Percentiles rank a stretch among this genome's conserved stretches.
These are phyloP conservation scores for Volutella citrinella DNA, from an alignment of 2,329 filamentous ascomycete species.

Conservation along the genomic window DNA sequence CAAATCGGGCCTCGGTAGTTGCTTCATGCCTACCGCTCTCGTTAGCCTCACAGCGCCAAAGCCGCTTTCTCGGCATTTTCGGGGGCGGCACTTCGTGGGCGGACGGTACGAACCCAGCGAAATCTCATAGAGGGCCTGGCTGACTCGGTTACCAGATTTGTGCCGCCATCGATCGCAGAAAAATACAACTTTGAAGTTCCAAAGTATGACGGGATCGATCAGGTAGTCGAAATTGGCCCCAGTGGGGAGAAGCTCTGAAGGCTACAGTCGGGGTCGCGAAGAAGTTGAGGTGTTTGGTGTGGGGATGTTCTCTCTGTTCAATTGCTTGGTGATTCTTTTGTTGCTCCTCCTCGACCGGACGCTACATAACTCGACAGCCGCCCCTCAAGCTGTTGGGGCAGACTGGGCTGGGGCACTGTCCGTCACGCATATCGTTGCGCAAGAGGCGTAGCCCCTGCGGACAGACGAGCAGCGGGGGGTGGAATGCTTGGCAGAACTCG, in stretches of 20 bases:
- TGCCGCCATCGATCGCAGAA: conserved; percentile 71
- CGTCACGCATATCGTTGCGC: conserved; percentile 47
- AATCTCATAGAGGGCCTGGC: conserved; percentile 4
- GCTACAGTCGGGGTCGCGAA: too few species aligned
- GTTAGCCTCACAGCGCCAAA: conserved; percentile 94
- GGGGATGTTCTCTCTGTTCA: too few species aligned
- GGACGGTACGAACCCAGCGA: conserved; percentile 58
- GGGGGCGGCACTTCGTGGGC: conserved; percentile 86
- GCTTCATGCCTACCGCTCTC: conserved; percentile 75
- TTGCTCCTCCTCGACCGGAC: conserved; percentile 8
- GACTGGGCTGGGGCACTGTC: conserved; percentile 55
- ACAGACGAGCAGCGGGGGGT: conserved; percentile 47
- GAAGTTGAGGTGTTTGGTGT: too few species aligned
- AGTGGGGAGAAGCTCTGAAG: conserved; percentile 51
- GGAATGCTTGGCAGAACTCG: conserved; percentile 51
- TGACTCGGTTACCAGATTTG: conserved; percentile 56
- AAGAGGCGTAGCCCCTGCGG: conserved; percentile 40
- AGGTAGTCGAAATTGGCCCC: conserved; percentile 72
- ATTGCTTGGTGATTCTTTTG: conserved; percentile 6
- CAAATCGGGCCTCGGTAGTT: conserved; percentile 69
- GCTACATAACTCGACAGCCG: conserved; percentile 53
- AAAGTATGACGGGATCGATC: conserved; percentile 80
- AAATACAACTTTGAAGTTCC: conserved; percentile 87
- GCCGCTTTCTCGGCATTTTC: conserved; percentile 79
- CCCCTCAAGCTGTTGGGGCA: conserved; percentile 57